Base-by-base conservation (phyloP, 2,329 filamentous ascomycete genomes). In the Colletotrichum aenigma region DNA sequence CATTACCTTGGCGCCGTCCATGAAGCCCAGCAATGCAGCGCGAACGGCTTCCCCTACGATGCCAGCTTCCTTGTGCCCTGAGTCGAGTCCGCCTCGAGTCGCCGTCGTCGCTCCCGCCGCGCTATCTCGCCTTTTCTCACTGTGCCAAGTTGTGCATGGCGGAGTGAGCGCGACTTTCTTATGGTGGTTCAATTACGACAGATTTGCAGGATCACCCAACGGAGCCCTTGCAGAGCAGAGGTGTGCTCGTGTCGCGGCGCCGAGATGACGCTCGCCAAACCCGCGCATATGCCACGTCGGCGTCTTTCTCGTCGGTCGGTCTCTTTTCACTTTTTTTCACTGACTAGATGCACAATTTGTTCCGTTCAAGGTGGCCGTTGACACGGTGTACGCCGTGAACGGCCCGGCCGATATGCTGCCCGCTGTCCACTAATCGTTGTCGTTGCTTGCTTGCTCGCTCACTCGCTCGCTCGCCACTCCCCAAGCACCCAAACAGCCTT, bases 41-140 rank as follows among this genome's bases (percentile, higher is more conserved):
- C 64, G 73, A 75, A 75, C 73, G 43, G 64, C 65, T 68, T 75
- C 56, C 73, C 60, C 34, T 30, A 30, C 66, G 15, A 68, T 68
- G 66, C 38, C 66, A 68, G 56, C 56, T 43, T n/a, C 52, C 43
- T 32, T 12, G 24, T 21, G 58, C 28, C 48, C 69, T 67, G 68
- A 72, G 69, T 72, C 68, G 36, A 38, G 36, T 38, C 34, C 36
- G 36, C 36, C 16, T 38, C 16, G 38, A 43, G 72, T 43, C 24
- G 56, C n/a, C 34, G 61, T 36, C 36, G 48, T 34, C 48, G 16
- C 56, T 32, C 32, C 56, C 21, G 18, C 43, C 61, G 65, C 24
- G 62, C 34, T 38, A 16, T 38, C 36, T 38, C 36, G 16, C 36
- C 36, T 4, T 43, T 18, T 43, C 16, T 43, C 38, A n/a, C 38